These are phyloP conservation scores for Suhomyces xylopsoci DNA, from an alignment of 805 yeast species.

Conservation along the genomic window DNA sequence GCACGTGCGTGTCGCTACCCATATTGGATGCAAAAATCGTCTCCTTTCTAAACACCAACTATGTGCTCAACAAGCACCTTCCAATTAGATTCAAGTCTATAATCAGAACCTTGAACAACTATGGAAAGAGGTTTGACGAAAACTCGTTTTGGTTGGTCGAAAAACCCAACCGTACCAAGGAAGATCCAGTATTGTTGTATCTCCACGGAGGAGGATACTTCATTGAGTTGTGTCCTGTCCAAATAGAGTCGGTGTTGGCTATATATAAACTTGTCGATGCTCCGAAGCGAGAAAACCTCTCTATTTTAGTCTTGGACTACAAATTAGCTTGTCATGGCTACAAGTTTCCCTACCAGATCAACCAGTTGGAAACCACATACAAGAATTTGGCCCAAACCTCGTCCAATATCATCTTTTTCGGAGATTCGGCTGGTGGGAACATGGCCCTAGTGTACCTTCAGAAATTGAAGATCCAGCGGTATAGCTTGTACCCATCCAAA, in stretches of 20 bases:
- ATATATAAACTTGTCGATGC: slow-evolving; percentile 28
- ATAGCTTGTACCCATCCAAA: slow-evolving; percentile 23
- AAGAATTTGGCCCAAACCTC: slow-evolving; percentile 16
- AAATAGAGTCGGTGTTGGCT: slow-evolving; percentile 27
- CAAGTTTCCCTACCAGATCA: slow-evolving; percentile 31
- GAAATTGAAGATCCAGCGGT: slow-evolving; percentile 15
- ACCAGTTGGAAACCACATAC: slow-evolving; percentile 29
- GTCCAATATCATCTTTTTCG: slow-evolving; percentile 31
- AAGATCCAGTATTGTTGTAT: slow-evolving; percentile 32
- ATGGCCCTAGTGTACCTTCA: slow-evolving; percentile 30
- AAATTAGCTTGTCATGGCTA: slow-evolving; percentile 26
- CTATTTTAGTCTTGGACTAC: slow-evolving; percentile 25
- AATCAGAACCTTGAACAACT: slow-evolving; percentile 21
- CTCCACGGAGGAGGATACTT: slow-evolving; percentile 42
- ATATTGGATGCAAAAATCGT: neutral
- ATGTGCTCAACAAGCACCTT: slow-evolving; percentile 11
- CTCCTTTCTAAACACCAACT: slow-evolving; percentile 5
- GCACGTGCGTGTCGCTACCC: neutral
- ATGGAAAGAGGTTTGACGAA: slow-evolving; percentile 29
- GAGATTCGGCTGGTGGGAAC: slow-evolving; percentile 46
- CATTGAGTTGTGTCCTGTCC: slow-evolving; percentile 28
- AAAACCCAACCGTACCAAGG: slow-evolving; percentile 19
- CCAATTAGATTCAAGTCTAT: slow-evolving; percentile 1
- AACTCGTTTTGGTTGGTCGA: slow-evolving; percentile 35
- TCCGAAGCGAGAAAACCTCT: slow-evolving; percentile 13